These are phyloP conservation scores for Phytophthora idaei DNA, from an alignment of 352 stramenopile genomes.

Conservation along the genomic window DNA sequence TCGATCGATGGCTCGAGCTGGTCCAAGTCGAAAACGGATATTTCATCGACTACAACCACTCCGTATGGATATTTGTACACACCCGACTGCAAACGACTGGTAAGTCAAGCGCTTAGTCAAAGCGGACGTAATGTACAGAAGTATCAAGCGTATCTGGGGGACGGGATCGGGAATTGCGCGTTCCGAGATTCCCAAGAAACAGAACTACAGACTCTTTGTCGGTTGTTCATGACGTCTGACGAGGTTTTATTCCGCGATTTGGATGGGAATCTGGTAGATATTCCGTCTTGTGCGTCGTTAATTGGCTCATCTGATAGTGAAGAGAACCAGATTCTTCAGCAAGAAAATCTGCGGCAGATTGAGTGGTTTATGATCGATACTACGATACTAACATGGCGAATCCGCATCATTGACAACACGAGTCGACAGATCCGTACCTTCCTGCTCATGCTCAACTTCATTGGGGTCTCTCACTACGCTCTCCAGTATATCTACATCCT, in stretches of 20 bases:
- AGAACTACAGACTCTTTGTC: conserved; percentile 39
- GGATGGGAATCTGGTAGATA: conserved; percentile 15
- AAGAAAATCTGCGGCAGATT: conserved; percentile 36
- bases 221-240: conserved; percentile 35
- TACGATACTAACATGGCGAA: conserved; percentile 19
- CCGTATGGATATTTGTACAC: conserved; percentile 52
- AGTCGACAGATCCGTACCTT: conserved; percentile 45
- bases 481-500: conserved; percentile 41
- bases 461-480: conserved; percentile 36
- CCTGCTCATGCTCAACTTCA: conserved; percentile 39
- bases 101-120: conserved; percentile 37
- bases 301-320: conserved; percentile 8
- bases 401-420: conserved; percentile 51
- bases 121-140: conserved; percentile 50
- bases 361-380: conserved; percentile 43
- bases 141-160: conserved; percentile 48
- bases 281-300: conserved; percentile 28
- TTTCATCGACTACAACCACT: conserved; percentile 14
- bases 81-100: conserved; percentile 31
- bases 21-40: conserved; percentile 26
- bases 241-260: conserved; percentile 41
- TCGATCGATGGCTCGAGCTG: conserved; percentile 30
- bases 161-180: conserved; percentile 39
- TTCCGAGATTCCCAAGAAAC: conserved; percentile 53
- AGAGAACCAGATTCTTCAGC: conserved; percentile 15